Conservation (phyloP, 345 rosid species). For the Sisymbrium irio region DNA sequence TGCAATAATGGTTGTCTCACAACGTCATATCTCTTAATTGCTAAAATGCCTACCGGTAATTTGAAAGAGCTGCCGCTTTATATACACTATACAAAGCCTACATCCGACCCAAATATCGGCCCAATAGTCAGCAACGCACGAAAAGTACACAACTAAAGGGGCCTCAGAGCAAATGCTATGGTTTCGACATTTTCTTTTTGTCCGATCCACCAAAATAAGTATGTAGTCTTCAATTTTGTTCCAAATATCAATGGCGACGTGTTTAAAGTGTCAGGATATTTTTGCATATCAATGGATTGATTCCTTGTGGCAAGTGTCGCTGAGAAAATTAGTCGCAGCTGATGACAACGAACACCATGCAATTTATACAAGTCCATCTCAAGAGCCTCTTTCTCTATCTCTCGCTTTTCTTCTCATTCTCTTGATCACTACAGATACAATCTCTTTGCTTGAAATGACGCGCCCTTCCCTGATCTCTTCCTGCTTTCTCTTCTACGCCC, state of each 20-base stretch:
- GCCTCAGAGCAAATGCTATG: background rate
- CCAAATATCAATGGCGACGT: background rate
- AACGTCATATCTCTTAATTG: background rate
- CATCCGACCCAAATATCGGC: background rate
- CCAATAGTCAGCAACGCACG: background rate
- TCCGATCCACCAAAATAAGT: background rate
- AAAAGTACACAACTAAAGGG: background rate
- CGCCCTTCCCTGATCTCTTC: background rate
- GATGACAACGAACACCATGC: conserved; percentile 19
- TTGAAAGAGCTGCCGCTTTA: background rate
- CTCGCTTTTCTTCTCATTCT: background rate
- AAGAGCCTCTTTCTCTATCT: background rate
- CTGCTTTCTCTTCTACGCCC: conserved; percentile 5
- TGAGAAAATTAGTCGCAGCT: background rate
- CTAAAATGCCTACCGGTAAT: background rate
- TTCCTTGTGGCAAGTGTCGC: conserved; percentile 22
- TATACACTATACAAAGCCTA: background rate
- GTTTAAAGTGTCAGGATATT: background rate
- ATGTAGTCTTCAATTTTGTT: background rate
- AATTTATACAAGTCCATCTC: conserved; percentile 5
- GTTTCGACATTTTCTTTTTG: background rate
- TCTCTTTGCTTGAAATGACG: conserved; percentile 5
- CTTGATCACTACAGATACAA: background rate
- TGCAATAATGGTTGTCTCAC: background rate
- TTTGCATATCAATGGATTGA: background rate